These are phyloP conservation scores for Candida labiduridarum DNA, from an alignment of 1,139 yeast genomes.

Conservation along the genomic window DNA sequence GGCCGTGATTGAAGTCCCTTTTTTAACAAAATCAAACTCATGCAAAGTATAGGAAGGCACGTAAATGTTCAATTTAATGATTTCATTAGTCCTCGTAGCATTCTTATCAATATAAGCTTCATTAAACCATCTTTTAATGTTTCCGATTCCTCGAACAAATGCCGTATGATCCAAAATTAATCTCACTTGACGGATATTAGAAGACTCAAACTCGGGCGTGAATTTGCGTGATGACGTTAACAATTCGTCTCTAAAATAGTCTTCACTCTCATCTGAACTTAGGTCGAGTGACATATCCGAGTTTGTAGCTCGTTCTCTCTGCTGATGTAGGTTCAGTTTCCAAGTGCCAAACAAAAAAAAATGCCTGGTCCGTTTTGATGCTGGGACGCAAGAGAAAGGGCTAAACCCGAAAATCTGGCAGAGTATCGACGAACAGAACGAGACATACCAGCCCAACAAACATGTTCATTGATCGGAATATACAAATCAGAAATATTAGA, in stretches of 20 bases:
- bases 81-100: constrained; percentile 18
- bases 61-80: constrained; percentile 32
- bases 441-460: too few relatives aligned
- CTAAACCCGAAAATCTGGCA: too few relatives aligned
- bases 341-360: background rate
- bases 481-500: too few relatives aligned
- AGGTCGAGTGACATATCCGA: constrained; percentile 14
- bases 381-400: too few relatives aligned
- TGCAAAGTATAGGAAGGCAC: constrained; percentile 59
- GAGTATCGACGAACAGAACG: too few relatives aligned
- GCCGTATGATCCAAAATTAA: constrained; percentile 62
- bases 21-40: constrained; percentile 57
- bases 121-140: constrained; percentile 58
- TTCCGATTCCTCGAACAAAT: constrained; percentile 60
- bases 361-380: background rate
- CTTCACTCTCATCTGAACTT: constrained; percentile 11
- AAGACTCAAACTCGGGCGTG: background rate
- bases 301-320: background rate
- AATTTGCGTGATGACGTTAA: constrained; percentile 4
- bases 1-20: constrained; percentile 56
- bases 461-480: too few relatives aligned
- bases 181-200: constrained; percentile 14
- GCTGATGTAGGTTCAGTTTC: background rate
- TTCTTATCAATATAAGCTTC: constrained; percentile 34
- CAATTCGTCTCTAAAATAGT: constrained; percentile 16